Evolutionary conservation across 805 yeast genomes (phyloP), one percentile per base, ranked within the genome.

Genomic region (Nakazawaea populi): DNA sequence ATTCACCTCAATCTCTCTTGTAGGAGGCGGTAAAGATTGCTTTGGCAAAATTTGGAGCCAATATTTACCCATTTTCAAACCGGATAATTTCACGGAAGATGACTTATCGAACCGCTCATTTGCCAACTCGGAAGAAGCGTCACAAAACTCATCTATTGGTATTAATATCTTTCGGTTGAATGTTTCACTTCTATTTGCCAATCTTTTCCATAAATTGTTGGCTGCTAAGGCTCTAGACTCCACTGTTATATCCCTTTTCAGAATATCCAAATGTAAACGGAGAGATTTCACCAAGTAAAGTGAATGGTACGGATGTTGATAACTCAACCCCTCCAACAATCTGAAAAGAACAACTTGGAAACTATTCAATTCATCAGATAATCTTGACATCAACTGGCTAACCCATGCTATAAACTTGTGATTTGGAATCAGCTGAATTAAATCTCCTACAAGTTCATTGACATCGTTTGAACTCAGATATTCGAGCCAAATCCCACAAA

Each of bases 401-500:
- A 84, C 72, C 96, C 97, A 91, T 0, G 89, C 79, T 5, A 88
- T 72, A 48, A 89, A 78, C 57, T 83, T 83, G 60, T 72, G 71
- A 11, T 77, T 71, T 0, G 95, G 86, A 18, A 88, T 65, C 0
- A 47, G 45, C 0, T 59, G 47, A 2, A 85, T 59, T 4, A 69
- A 66, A 2, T 61, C 56, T 11, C 59, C 58, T 8, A 87, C 69
- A 7, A 66, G 57, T 4, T 51, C 54, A 55, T 80, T 83, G 5
- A 86, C 67, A 0, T 60, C 63, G 1, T 65, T 74, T 35, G 72
- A 71, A 5, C 63, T 61, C 2, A 82, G 73, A 56, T 80, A 75
- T 54, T 84, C 87, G 39, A 92, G 71, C 96, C 97, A 92, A 9
- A 92, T 64, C 0, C 91, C 86, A 64, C 91, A 85, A 54, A 91